Conservation (phyloP, 2,329 filamentous ascomycete genomes). For the Aspergillus fructus region DNA sequence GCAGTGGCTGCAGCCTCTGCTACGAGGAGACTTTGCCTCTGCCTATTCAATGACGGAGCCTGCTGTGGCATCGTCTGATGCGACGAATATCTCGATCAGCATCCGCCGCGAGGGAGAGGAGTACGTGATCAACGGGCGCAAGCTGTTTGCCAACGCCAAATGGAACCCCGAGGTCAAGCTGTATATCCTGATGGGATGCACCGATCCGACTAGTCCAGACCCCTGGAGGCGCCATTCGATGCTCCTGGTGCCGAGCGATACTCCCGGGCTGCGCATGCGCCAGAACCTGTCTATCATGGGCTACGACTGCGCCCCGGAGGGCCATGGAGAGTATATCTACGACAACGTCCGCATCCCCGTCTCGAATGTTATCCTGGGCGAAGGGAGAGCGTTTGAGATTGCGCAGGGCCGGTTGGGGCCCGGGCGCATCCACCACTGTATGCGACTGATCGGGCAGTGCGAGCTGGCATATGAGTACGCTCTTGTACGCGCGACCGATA, state of each 20-base stretch:
- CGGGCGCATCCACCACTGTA: slow-evolving; percentile 10
- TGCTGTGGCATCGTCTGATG: slow-evolving; percentile 7
- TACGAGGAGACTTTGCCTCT: slow-evolving; percentile 6
- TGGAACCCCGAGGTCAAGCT: slow-evolving; percentile 8
- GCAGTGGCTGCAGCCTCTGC: slow-evolving; percentile 1
- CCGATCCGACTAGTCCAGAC: slow-evolving; percentile 4
- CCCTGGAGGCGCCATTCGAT: slow-evolving; percentile 5
- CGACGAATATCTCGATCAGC: slow-evolving; percentile 7
- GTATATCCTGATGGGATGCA: slow-evolving; percentile 11
- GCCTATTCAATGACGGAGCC: slow-evolving; percentile 13
- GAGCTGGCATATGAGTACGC: slow-evolving; percentile 8
- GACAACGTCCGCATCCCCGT: slow-evolving; percentile 3
- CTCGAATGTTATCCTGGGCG: slow-evolving; percentile 7
- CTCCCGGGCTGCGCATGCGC: slow-evolving; percentile 1
- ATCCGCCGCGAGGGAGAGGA: not conserved
- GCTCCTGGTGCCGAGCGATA: slow-evolving; percentile 6
- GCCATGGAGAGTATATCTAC: slow-evolving; percentile 9
- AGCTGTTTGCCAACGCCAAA: slow-evolving; percentile 3
- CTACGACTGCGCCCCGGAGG: slow-evolving; percentile 9
- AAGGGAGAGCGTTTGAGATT: slow-evolving; percentile 7
- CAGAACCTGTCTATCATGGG: slow-evolving; percentile 12
- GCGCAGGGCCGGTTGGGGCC: slow-evolving; percentile 9
- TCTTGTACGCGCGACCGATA: slow-evolving; percentile 3
- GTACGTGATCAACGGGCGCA: slow-evolving; percentile 9
- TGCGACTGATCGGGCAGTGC: slow-evolving; percentile 9